A percentile compares a stretch with the other conserved stretches of the same genome.
Evolutionary conservation across 2,329 filamentous ascomycete species (phyloP).

Genomic region (Aspergillus phoenicis): DNA sequence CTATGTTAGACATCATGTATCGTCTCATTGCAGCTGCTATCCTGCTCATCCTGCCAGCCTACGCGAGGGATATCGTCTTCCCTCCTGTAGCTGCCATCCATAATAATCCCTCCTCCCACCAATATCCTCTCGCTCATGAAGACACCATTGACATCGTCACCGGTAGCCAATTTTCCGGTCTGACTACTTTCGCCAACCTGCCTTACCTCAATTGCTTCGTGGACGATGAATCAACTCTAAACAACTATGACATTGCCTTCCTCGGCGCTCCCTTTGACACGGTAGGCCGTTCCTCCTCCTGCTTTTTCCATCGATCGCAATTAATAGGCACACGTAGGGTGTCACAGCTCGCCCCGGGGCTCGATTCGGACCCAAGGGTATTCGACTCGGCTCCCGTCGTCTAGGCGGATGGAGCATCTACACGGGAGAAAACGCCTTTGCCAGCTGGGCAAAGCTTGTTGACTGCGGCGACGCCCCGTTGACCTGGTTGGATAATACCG

Average conservation of each 20-base stretch:
- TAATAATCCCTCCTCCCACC: constrained; percentile 17
- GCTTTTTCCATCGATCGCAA: not conserved
- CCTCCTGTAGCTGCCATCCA: constrained; percentile 29
- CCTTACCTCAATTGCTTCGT: constrained; percentile 36
- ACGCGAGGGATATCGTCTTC: constrained; percentile 31
- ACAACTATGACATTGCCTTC: constrained; percentile 45
- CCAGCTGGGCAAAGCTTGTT: constrained; percentile 55
- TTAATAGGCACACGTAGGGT: constrained; percentile 8
- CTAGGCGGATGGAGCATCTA: constrained; percentile 54
- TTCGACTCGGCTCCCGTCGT: constrained; percentile 53
- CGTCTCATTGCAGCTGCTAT: not conserved
- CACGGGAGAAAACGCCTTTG: constrained; percentile 51
- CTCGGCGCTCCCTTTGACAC: constrained; percentile 57
- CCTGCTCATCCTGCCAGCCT: constrained; percentile 2
- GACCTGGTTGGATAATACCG: constrained; percentile 57
- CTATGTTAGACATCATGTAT: not conserved
- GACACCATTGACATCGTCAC: constrained; percentile 46
- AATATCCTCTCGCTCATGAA: constrained; percentile 21
- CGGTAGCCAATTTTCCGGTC: constrained; percentile 46
- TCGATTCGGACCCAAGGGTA: constrained; percentile 56
- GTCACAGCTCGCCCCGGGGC: constrained; percentile 57
- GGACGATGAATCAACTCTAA: constrained; percentile 18
- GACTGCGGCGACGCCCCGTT: constrained; percentile 59
- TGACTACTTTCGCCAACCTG: constrained; percentile 39
- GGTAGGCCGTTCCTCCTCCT: constrained; percentile 19